Conservation (phyloP, 805 yeast genomes). For the Hanseniaspora osmophila region DNA sequence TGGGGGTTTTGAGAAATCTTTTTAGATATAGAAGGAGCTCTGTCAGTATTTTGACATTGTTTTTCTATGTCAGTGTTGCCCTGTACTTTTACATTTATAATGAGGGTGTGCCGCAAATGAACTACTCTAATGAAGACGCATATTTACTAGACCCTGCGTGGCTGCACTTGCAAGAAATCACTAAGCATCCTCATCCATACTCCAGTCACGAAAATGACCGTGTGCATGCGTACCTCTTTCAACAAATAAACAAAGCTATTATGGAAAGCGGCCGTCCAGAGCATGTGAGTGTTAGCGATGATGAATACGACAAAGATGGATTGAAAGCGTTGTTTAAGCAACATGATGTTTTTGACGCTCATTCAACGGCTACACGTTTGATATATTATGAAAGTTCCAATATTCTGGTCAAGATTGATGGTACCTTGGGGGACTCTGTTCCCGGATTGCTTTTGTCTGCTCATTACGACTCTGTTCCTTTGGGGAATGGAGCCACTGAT, state of each 20-base stretch:
- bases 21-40: slow-evolving; percentile 54
- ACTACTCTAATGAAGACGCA: not conserved
- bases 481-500: slow-evolving; percentile 79
- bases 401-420: slow-evolving; percentile 61
- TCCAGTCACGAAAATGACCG: slow-evolving; percentile 61
- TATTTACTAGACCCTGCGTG: slow-evolving; percentile 32
- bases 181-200: slow-evolving; percentile 61
- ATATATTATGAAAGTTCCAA: slow-evolving; percentile 76
- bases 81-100: slow-evolving; percentile 19
- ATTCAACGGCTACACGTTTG: slow-evolving; percentile 30
- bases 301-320: slow-evolving; percentile 20
- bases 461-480: slow-evolving; percentile 81
- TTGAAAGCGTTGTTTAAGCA: slow-evolving; percentile 35
- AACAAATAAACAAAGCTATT: slow-evolving; percentile 22
- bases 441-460: slow-evolving; percentile 69
- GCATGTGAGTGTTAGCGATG: slow-evolving; percentile 19
- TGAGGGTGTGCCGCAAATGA: not conserved
- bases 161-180: slow-evolving; percentile 59
- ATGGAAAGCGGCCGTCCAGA: too few relatives aligned
- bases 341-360: slow-evolving; percentile 31
- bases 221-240: slow-evolving; percentile 53
- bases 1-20: not conserved
- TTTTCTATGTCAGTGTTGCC: slow-evolving; percentile 32
- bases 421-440: slow-evolving; percentile 33
- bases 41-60: slow-evolving; percentile 38